These are phyloP conservation scores for Fusarium hostae DNA, from an alignment of 2,329 filamentous ascomycete species.

Conservation along the genomic window DNA sequence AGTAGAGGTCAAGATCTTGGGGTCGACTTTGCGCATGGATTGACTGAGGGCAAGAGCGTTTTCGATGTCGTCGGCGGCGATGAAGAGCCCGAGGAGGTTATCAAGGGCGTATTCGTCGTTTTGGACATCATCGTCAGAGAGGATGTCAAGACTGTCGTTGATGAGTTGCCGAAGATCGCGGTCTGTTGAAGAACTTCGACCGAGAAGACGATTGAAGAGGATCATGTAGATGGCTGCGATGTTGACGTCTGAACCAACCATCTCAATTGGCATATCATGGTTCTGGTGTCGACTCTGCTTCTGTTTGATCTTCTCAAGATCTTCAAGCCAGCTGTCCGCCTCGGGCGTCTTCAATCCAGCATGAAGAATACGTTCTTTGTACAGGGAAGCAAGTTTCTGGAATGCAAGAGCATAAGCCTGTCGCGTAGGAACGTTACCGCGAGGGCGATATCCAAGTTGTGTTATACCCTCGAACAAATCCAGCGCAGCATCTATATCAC, in stretches of 20 bases:
- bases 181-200: constrained; percentile 43
- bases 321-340: constrained; percentile 48
- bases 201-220: constrained; percentile 51
- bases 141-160: constrained; percentile 51
- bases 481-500: constrained; percentile 50
- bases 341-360: constrained; percentile 43
- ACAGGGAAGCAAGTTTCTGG: constrained; percentile 52
- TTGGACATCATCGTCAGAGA: constrained; percentile 54
- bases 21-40: constrained; percentile 53
- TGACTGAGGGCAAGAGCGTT: constrained; percentile 53
- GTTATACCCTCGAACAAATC: constrained; percentile 52
- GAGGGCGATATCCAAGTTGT: constrained; percentile 51
- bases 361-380: constrained; percentile 50
- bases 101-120: constrained; percentile 57
- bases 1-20: constrained; percentile 43
- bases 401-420: constrained; percentile 55
- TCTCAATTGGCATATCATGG: constrained; percentile 53
- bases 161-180: constrained; percentile 49
- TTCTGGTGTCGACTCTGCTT: constrained; percentile 54
- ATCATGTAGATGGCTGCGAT: constrained; percentile 55
- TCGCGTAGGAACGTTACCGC: constrained; percentile 53
- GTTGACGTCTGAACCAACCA: constrained; percentile 56
- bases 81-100: constrained; percentile 54
- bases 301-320: constrained; percentile 50
- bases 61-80: constrained; percentile 51